Percentiles rank a stretch among this genome's conserved stretches.
These are phyloP conservation scores for Calendula officinalis DNA, from an alignment of 129 eudicot species.

Conservation along the genomic window DNA sequence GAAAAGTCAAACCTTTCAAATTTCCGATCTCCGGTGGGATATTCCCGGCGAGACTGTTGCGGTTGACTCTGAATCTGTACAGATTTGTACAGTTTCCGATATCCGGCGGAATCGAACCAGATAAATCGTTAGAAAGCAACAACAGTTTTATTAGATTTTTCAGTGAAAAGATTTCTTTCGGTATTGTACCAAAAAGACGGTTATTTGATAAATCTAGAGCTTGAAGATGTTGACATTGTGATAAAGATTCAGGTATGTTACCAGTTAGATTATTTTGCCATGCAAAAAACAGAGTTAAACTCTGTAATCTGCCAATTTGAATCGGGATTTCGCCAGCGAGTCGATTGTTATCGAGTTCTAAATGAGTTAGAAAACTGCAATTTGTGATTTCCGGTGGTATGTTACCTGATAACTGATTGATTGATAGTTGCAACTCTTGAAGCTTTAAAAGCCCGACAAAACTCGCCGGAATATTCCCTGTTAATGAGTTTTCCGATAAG, in stretches of 20 bases:
- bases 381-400: constrained; percentile 66
- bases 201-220: constrained; percentile 93
- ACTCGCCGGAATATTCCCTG: constrained; percentile 74
- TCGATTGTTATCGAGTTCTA: constrained; percentile 82
- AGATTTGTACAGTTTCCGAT: constrained; percentile 80
- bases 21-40: constrained; percentile 91
- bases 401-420: constrained; percentile 69
- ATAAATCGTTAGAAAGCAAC: constrained; percentile 67
- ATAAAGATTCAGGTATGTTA: constrained; percentile 63
- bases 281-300: constrained; percentile 80
- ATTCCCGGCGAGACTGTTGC: constrained; percentile 68
- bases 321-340: constrained; percentile 78
- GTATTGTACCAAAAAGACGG: constrained; percentile 66
- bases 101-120: constrained; percentile 85
- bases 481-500: constrained; percentile 64
- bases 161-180: constrained; percentile 53
- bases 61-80: constrained; percentile 70
- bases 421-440: constrained; percentile 76
- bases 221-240: constrained; percentile 68
- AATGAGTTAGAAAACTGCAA: constrained; percentile 61
- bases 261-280: constrained; percentile 93
- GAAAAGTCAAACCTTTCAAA: constrained; percentile 63
- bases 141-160: constrained; percentile 70
- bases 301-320: constrained; percentile 57
- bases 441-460: constrained; percentile 52